phyloP scores from a whole-genome alignment of 257 asterid species.

The Misopates orontium region DNA sequence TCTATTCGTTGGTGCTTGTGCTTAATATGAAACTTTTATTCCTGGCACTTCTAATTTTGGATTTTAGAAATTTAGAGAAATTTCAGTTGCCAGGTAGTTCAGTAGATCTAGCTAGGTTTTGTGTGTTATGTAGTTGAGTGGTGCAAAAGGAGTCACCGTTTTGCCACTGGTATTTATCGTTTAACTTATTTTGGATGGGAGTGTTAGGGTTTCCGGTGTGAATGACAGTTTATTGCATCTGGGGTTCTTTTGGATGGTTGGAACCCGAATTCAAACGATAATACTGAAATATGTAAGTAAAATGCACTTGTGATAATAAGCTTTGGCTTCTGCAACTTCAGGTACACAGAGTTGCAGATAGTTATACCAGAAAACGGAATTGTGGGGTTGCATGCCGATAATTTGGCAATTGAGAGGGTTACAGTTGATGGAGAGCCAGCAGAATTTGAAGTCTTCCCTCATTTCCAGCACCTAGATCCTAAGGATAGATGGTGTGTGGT shows the following conservation, averaged over 20 bases:
- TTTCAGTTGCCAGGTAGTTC: constrained; percentile 9
- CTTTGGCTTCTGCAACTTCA: constrained; percentile 37
- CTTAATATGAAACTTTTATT: neutral
- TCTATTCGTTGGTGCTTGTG: neutral
- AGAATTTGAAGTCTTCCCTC: constrained; percentile 87
- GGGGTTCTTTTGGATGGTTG: constrained; percentile 9
- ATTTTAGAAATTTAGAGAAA: neutral
- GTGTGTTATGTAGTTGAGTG: constrained; percentile 7
- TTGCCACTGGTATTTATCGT: neutral
- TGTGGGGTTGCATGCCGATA: constrained; percentile 95
- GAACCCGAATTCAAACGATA: constrained; percentile 3
- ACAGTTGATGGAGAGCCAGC: constrained; percentile 95
- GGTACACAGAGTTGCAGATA: constrained; percentile 92
- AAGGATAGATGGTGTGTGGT: constrained; percentile 98
- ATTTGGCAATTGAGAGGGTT: constrained; percentile 88
- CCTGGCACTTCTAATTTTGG: constrained; percentile 9
- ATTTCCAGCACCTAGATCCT: constrained; percentile 74
- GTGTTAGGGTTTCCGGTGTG: constrained; percentile 7
- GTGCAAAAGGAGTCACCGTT: neutral
- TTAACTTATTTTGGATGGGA: neutral
- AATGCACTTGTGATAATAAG: constrained; percentile 15
- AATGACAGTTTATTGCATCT: constrained; percentile 16
- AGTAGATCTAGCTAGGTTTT: neutral
- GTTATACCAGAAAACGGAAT: constrained; percentile 90
- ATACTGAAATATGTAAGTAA: neutral